Evolutionary conservation across 805 yeast species (phyloP).

Genomic region (Pichia heedii): DNA sequence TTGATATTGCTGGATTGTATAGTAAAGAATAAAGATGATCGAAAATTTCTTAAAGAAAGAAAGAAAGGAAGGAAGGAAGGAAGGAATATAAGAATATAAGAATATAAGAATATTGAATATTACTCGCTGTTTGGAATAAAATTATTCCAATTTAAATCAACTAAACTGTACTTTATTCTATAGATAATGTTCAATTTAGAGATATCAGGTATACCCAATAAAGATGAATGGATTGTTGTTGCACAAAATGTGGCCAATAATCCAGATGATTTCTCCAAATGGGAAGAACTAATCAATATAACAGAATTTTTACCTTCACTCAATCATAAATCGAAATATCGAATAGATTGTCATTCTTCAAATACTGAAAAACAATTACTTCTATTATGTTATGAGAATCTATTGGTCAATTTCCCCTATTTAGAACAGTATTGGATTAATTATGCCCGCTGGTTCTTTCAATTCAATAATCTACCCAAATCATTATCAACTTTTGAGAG

Average conservation of each 20-base stretch:
- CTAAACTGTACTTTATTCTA: too few species aligned
- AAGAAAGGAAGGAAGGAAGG: not conserved
- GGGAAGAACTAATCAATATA: conserved; percentile 30
- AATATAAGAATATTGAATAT: too few species aligned
- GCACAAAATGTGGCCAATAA: conserved; percentile 27
- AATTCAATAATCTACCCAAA: conserved; percentile 32
- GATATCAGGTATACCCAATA: conserved; percentile 12
- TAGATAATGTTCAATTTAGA: too few species aligned
- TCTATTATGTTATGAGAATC: conserved; percentile 32
- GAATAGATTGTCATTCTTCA: not conserved
- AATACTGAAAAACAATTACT: conserved; percentile 1
- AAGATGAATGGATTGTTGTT: conserved; percentile 23
- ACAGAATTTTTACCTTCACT: conserved; percentile 24
- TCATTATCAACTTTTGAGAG: conserved; percentile 31
- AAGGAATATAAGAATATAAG: not conserved
- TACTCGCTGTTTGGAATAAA: too few species aligned
- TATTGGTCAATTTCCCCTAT: conserved; percentile 40
- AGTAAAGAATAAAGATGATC: not conserved
- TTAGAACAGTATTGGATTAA: conserved; percentile 51
- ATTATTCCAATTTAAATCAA: too few species aligned
- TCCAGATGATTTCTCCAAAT: conserved; percentile 27
- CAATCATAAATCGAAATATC: conserved; percentile 5
- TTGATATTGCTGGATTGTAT: conserved; percentile 2
- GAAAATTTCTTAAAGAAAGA: too few species aligned
- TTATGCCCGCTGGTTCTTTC: conserved; percentile 40